Evolutionary conservation across 2,329 filamentous ascomycete genomes (phyloP), one percentile per base, ranked within the genome.

Genomic region (Penicillium sp.): DNA sequence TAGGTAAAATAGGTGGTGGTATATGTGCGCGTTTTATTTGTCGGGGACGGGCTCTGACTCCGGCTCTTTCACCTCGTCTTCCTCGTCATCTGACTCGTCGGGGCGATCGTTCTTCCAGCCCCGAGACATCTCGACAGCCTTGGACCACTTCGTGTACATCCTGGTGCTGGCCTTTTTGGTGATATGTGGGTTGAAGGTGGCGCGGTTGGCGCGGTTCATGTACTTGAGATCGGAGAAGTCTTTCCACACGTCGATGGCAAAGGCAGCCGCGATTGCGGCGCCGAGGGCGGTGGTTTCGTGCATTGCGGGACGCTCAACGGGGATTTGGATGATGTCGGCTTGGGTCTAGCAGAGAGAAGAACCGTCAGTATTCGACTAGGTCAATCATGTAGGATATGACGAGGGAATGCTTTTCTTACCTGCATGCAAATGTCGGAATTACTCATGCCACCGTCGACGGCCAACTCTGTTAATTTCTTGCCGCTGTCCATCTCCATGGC

Each of bases 351-450:
- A 36, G 37, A 20, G 4, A 26, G 9, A 24, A 26, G 8, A 29
- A 4, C 21, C 3, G 34, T 46, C 6, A 48, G 17, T 24, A 33
- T 26, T 17, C 4, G 15, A 49, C 67, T n/a, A 66, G 10, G 7
- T 8, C 26, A 66, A 63, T 9, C 18, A 21, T 13, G 23, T 45
- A 17, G 3, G n/a, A 10, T 7, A 85, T n/a, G 89, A 80, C 88
- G 57, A 29, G 24, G 30, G 23, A 30, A 23, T 32, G 10, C 71
- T 46, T 71, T 32, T 13, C 71, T 46, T 71, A 81, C 80, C 73
- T 88, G 91, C 91, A 96, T 96, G 73, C 87, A 90, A 45, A 96
- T 79, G 69, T 92, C 88, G 3, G 89, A 93, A 73, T 90, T 93
- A 64, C 87, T 91, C 80, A 96, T 89, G 54, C 91, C 91, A 43